Evolutionary conservation across 2,329 filamentous ascomycete genomes (phyloP), one percentile per base, ranked within the genome.

Genomic region (Talaromyces sp.): DNA sequence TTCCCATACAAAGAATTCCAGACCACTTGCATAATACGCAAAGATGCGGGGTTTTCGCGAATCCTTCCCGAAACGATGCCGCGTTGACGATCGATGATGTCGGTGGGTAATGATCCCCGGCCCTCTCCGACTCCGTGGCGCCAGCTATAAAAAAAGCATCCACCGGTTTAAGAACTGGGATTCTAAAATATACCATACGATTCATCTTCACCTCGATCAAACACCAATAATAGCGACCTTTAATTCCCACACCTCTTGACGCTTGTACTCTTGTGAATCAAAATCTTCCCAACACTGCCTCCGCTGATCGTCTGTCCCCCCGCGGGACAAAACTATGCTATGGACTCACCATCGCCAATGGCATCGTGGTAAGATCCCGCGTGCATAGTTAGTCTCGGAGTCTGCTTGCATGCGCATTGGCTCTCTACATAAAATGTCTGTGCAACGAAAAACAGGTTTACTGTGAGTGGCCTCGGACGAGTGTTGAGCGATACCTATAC

Each of bases 11-110:
- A 22, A 29, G 4, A n/a, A 19, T 45, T 45, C 20, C 8, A 17
- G 29, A 52, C 24, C 32, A 40, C 16, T 51, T n/a, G 49, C 49
- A 43, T 47, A 30, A 47, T 47, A 42, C 49, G 43, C 40, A 37
- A 42, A 22, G 44, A 42, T 52, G 49, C 49, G 49, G 49, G 49
- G 49, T 47, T 46, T 36, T 44, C 36, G 27, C 16, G 30, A 55
- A 53, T 37, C 10, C 8, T 22, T 43, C 57, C 41, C 6, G 32
- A 55, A 52, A 29, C 11, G 51, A 47, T 49, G 40, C 48, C 14
- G 49, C 30, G 41, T 48, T 6, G 57, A 22, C 46, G 57, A 60
- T 57, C 57, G 43, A 53, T 60, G 57, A 60, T 60, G 57, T 60
- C 57, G 57, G 57, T 58, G 57, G 49, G 30, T 48, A 35, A 41